Base-by-base conservation (phyloP, 495 filamentous ascomycete genomes). In the Neurospora sp. region DNA sequence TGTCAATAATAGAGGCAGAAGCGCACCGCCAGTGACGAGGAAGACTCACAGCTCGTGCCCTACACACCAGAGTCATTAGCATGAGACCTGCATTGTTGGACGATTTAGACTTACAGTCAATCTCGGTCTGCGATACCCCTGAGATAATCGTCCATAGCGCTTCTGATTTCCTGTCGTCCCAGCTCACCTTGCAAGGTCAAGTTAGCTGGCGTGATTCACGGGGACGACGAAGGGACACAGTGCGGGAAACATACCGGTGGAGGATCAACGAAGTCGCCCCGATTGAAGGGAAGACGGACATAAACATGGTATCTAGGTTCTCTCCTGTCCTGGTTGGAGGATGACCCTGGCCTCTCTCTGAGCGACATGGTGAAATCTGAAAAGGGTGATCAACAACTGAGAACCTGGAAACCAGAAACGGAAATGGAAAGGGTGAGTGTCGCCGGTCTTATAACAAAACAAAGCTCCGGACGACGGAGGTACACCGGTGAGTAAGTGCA, bases 111-210 rank as follows among this genome's bases (percentile, higher is more conserved):
- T 80, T 88, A 97, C 95, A 97, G 77, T 97, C 88, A 76, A 97
- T 87, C 76, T 94, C 91, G 72, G 88, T 90, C 72, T 90, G 89
- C 54, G 92, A 92, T 86, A 90, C 73, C 85, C 88, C 89, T 0
- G 94, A 97, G 3, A 99, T 87, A 66, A 95, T 88, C 76, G 91
- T 91, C 96, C 96, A 98, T n/a, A 99, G 83, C 5, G 89, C 88
- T 69, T 91, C 90, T 78, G 98, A 96, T 81, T 98, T 98, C 23
- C 84, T 81, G 5, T 91, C 88, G 81, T 94, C 90, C 86, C 84
- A 86, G 76, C 85, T 82, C 70, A 84, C 82, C 88, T 88, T 39
- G 72, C 35, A 44, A 20, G 9, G 35, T 27, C 35, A 9, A 78
- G 76, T 74, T 39, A 70, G 37, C 7, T 70, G 27, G 39, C 38